Percentiles rank a stretch among this genome's conserved stretches.
Evolutionary conservation across 2,329 filamentous ascomycete species (phyloP).

Genomic region (Chrysosporium queenslandicum): DNA sequence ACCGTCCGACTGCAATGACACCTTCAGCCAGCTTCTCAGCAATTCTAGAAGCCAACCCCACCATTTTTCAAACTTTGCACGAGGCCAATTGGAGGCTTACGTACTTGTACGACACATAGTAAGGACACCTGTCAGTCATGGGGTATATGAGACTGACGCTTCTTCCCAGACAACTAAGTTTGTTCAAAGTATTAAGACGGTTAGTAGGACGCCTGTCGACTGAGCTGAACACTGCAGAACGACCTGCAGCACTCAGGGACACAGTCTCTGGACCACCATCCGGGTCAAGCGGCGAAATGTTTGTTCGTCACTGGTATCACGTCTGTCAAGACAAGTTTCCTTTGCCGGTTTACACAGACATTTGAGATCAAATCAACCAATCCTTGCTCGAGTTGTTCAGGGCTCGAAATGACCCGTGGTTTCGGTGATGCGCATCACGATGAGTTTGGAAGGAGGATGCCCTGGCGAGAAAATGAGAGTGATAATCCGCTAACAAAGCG

Average conservation of each 20-base stretch:
- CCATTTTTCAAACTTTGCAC: neutral
- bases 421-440: neutral
- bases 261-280: neutral
- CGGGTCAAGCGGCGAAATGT: neutral
- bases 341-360: neutral
- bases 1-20: neutral
- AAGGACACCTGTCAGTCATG: neutral
- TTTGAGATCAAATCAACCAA: slow-evolving; percentile 4
- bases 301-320: neutral
- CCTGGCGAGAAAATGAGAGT: too few relatives aligned
- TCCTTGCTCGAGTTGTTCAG: neutral
- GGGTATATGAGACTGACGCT: too few relatives aligned
- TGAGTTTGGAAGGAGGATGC: neutral
- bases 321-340: neutral
- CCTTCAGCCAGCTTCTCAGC: neutral
- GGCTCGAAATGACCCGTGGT: neutral
- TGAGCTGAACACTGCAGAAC: too few relatives aligned
- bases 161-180: too few relatives aligned
- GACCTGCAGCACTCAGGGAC: too few relatives aligned
- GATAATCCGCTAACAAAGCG: too few relatives aligned
- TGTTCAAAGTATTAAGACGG: too few relatives aligned
- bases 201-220: too few relatives aligned
- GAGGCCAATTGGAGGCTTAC: neutral
- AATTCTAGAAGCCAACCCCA: neutral
- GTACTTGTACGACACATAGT: neutral